Evolutionary conservation across 2,329 filamentous ascomycete genomes (phyloP), one percentile per base, ranked within the genome.

Genomic region (Mycosphaerelloides madeirae): DNA sequence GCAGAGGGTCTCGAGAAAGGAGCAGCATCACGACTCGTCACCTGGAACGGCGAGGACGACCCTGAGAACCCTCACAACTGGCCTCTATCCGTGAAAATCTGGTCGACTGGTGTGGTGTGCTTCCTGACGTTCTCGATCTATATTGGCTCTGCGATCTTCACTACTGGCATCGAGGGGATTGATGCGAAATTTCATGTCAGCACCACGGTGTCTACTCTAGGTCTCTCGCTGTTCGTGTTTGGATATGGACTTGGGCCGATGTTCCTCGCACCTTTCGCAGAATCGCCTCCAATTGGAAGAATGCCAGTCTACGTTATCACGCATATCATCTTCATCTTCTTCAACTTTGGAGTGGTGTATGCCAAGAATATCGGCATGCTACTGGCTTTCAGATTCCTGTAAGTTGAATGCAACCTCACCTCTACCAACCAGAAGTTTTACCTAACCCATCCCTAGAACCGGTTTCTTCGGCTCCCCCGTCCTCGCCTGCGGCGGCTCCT

Each of bases 311-410:
- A 77, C 54, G 63, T 75, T 13, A 54, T 61, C 4, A 76, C 72
- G 0, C 61, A 76, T 13, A 51, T 67, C 3, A 52, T 72, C 3
- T 77, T 77, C 52, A 65, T 72, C 31, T 64, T 73, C 36, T 61
- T 79, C 33, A 65, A 74, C 28, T 64, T 76, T 8, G 69, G 65
- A 1, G 68, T 70, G 3, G 65, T 69, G 3, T 65, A 72, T 14
- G 69, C 71, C 1, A 65, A 64, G 20, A 76, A 77, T 48, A 68
- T 78, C 31, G 70, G 68, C 4, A 74, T 74, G 60, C 59, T 79
- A 0, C 61, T 79, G 0, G 70, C 65, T 2, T 68, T 78, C 29
- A 68, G 75, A 3, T 77, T 76, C 50, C 45, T 78, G 0, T n/a
- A n/a, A n/a, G n/a, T n/a, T n/a, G n/a, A n/a, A n/a, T n/a, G n/a